phyloP scores from a whole-genome alignment of 345 rosid species.

The Durio zibethinus region DNA sequence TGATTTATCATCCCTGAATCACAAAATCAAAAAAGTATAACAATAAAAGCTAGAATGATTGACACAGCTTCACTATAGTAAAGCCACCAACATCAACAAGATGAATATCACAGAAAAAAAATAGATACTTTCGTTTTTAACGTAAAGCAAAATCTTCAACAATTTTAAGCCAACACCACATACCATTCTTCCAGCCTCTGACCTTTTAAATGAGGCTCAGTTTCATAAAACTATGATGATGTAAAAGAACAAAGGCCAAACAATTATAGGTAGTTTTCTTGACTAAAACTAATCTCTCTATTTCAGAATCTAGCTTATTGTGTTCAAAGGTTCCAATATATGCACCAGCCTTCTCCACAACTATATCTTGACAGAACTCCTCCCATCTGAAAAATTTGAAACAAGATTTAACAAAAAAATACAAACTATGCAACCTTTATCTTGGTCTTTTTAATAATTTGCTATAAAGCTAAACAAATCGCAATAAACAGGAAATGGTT shows the following conservation, averaged over 20 bases:
- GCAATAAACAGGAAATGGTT: conserved; percentile 62
- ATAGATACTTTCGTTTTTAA: conserved; percentile 4
- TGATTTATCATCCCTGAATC: conserved; percentile 54
- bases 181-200: conserved; percentile 49
- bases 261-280: conserved; percentile 34
- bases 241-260: conserved; percentile 29
- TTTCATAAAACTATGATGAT: conserved; percentile 28
- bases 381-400: conserved; percentile 61
- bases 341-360: conserved; percentile 63
- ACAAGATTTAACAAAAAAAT: conserved; percentile 13
- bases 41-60: not conserved
- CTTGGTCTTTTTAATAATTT: not conserved
- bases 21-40: conserved; percentile 15
- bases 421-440: conserved; percentile 12
- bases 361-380: conserved; percentile 75
- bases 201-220: conserved; percentile 42
- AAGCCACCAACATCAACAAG: not conserved
- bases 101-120: not conserved
- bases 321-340: conserved; percentile 41
- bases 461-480: conserved; percentile 43
- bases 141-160: conserved; percentile 11
- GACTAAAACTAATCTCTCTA: conserved; percentile 26
- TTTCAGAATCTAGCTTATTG: conserved; percentile 23
- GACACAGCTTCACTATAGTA: not conserved
- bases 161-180: conserved; percentile 14